A percentile compares a stretch with the other conserved stretches of the same genome.
Conservation (phyloP, 441 rosid species). For the Corymbia calophylla region DNA sequence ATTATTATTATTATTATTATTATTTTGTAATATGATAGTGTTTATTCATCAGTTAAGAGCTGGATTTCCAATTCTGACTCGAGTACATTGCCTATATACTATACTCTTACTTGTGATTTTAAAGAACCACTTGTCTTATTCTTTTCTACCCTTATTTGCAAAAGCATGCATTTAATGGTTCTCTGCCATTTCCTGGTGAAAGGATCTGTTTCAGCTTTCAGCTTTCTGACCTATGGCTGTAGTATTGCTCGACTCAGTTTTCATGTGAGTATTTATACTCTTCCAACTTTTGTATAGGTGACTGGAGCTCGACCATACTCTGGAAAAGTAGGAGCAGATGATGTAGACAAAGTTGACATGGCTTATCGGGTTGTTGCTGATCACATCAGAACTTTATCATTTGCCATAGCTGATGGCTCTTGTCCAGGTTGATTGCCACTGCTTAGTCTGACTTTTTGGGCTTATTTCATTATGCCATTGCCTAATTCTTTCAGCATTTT, state of each 20-base stretch:
- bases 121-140: not conserved
- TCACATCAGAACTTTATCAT: constrained; percentile 88
- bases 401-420: constrained; percentile 99
- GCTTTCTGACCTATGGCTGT: not conserved
- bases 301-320: constrained; percentile 84
- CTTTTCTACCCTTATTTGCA: not conserved
- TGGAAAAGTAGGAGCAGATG: constrained; percentile 93
- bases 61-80: not conserved
- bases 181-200: not conserved
- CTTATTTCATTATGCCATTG: not conserved
- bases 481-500: not conserved
- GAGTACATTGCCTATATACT: not conserved
- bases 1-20: not conserved
- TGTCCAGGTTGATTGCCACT: constrained; percentile 61
- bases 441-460: not conserved
- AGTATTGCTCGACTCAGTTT: not conserved
- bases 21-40: not conserved
- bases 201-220: not conserved
- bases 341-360: constrained; percentile 82
- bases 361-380: constrained; percentile 99
- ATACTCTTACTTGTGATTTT: not conserved
- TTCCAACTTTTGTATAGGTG: constrained; percentile 30
- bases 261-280: not conserved
- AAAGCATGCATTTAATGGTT: not conserved
- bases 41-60: not conserved